Conservation (phyloP, 345 rosid species). For the Euphorbia peplus region DNA sequence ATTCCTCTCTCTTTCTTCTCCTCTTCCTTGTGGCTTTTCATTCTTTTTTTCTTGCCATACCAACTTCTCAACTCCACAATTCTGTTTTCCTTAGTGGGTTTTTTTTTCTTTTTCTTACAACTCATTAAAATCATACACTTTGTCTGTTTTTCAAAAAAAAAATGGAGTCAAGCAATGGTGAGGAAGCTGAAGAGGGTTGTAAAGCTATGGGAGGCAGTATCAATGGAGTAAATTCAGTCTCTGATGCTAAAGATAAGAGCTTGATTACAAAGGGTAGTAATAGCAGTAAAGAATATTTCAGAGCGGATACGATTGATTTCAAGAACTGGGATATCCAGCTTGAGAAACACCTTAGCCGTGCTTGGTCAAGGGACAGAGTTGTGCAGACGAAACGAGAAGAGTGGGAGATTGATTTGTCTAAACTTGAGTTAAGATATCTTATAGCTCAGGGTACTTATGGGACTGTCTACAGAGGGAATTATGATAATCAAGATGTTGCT, state of each 20-base stretch:
- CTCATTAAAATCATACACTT: no score
- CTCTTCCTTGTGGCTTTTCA: neutral
- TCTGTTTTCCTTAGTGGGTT: neutral
- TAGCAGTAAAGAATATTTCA: constrained; percentile 21
- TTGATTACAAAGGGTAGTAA: constrained; percentile 18
- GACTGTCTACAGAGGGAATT: constrained; percentile 31
- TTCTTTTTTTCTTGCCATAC: neutral
- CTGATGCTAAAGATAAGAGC: neutral
- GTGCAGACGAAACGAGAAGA: constrained; percentile 20
- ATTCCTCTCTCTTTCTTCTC: neutral
- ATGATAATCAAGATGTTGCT: constrained; percentile 36
- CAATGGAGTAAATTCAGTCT: constrained; percentile 5
- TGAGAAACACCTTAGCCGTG: constrained; percentile 32
- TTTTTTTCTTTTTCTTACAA: no score
- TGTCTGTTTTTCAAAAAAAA: no score
- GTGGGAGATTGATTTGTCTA: constrained; percentile 33
- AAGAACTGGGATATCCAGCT: constrained; percentile 36
- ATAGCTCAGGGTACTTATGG: constrained; percentile 35
- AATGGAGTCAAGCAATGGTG: constrained; percentile 20
- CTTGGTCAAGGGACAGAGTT: constrained; percentile 32
- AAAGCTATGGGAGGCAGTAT: neutral
- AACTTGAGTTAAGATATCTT: constrained; percentile 27
- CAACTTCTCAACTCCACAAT: neutral
- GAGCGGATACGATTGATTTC: constrained; percentile 35
- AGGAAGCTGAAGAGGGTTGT: constrained; percentile 14